phyloP scores from a whole-genome alignment of 257 asterid species.

The Scutellaria baicalensis region DNA sequence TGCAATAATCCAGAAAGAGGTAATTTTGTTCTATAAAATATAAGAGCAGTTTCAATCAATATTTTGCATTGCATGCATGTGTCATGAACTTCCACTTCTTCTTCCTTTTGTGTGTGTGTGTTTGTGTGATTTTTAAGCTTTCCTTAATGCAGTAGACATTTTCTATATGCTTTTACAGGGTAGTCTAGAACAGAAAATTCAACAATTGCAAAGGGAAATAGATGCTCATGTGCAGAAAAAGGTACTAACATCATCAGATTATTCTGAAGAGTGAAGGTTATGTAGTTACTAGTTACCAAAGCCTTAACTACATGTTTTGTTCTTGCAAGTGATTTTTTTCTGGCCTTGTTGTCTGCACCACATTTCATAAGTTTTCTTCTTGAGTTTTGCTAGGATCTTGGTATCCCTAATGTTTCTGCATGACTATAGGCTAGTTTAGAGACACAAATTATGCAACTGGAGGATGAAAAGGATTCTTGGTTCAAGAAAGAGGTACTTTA shows the following conservation, averaged over 20 bases:
- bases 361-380: not conserved
- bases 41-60: not conserved
- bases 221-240: slow-evolving; percentile 36
- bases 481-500: slow-evolving; percentile 51
- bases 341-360: not conserved
- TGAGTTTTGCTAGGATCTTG: not conserved
- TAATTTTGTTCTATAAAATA: slow-evolving; percentile 13
- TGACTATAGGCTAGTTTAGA: slow-evolving; percentile 36
- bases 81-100: not conserved
- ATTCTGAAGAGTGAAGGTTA: not conserved
- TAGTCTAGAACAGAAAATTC: slow-evolving; percentile 28
- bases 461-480: slow-evolving; percentile 50
- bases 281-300: not conserved
- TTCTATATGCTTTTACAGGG: slow-evolving; percentile 26
- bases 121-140: not conserved
- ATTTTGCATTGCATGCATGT: slow-evolving; percentile 1
- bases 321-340: not conserved
- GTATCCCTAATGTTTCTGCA: slow-evolving; percentile 7
- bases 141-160: slow-evolving; percentile 6
- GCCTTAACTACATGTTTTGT: not conserved
- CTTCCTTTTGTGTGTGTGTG: no score
- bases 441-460: slow-evolving; percentile 30
- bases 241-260: slow-evolving; percentile 25
- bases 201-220: slow-evolving; percentile 32
- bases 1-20: slow-evolving; percentile 46